A percentile compares a stretch with the other conserved stretches of the same genome.
Evolutionary conservation across 352 stramenopile genomes (phyloP).

Genomic region (Pythium biforme): DNA sequence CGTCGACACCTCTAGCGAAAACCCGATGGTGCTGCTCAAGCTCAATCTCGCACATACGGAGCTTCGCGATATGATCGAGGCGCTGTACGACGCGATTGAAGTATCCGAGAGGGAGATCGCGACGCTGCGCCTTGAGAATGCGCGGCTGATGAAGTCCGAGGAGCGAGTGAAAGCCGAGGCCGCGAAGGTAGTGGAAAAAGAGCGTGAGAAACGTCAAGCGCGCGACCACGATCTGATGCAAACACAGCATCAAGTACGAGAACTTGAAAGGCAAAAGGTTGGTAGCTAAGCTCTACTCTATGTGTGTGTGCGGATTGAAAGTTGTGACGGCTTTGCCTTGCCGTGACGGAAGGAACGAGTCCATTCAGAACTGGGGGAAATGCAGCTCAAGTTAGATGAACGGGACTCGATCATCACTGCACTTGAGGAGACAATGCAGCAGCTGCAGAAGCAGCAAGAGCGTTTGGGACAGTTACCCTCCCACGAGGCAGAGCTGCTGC

Average conservation of each 20-base stretch:
- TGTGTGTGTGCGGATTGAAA: too few relatives aligned
- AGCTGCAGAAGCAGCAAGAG: slow-evolving; percentile 3
- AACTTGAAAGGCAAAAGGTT: slow-evolving; percentile 8
- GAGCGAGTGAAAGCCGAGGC: slow-evolving; percentile 9
- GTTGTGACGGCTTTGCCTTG: background rate
- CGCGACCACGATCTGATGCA: slow-evolving; percentile 10
- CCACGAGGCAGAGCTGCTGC: slow-evolving; percentile 8
- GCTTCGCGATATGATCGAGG: slow-evolving; percentile 26
- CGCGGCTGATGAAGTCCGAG: background rate
- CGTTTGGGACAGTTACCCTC: background rate
- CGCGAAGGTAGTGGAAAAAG: background rate
- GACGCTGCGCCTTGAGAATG: slow-evolving; percentile 7
- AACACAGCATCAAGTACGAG: slow-evolving; percentile 4
- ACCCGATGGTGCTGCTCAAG: slow-evolving; percentile 25
- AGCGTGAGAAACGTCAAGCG: slow-evolving; percentile 1
- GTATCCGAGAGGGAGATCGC: background rate
- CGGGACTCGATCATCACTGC: slow-evolving; percentile 3
- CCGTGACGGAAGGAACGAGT: slow-evolving; percentile 7
- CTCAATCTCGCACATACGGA: slow-evolving; percentile 34
- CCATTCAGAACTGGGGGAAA: slow-evolving; percentile 2
- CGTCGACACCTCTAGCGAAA: background rate
- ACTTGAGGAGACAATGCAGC: background rate
- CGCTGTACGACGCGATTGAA: slow-evolving; percentile 26
- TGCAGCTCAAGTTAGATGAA: slow-evolving; percentile 14
- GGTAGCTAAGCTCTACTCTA: too few relatives aligned